These are phyloP conservation scores for Vigna trinervia DNA, from an alignment of 306 rosid species.

Conservation along the genomic window DNA sequence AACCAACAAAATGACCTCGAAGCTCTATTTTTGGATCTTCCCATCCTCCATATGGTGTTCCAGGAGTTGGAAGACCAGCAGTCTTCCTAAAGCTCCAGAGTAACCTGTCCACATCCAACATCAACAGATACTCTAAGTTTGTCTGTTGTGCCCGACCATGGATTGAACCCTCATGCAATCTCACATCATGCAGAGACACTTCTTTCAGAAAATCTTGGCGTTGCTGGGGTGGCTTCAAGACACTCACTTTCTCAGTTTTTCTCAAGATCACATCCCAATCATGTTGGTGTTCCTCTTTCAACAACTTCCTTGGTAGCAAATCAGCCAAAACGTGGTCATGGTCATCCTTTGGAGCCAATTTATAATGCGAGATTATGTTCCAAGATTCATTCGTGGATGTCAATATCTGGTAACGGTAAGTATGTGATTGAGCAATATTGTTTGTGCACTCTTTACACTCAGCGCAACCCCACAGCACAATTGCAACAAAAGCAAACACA, in stretches of 20 bases:
- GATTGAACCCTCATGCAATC: conserved; percentile 57
- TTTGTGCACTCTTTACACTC: conserved; percentile 70
- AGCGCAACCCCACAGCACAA: conserved; percentile 48
- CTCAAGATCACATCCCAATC: conserved; percentile 57
- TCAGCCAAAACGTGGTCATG: conserved; percentile 52
- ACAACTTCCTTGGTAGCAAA: conserved; percentile 60
- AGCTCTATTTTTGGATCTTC: conserved; percentile 63
- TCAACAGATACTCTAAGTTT: conserved; percentile 69
- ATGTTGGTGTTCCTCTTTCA: conserved; percentile 51
- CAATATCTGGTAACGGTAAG: conserved; percentile 48
- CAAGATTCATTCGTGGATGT: conserved; percentile 58
- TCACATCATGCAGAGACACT: conserved; percentile 65
- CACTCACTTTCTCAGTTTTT: conserved; percentile 49
- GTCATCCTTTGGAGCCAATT: conserved; percentile 66
- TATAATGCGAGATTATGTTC: conserved; percentile 61
- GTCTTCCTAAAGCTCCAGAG: conserved; percentile 78
- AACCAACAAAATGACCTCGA: conserved; percentile 90
- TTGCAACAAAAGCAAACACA: conserved; percentile 25
- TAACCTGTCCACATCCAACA: conserved; percentile 72
- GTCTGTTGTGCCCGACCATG: conserved; percentile 72
- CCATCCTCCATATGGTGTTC: conserved; percentile 69
- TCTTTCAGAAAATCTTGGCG: conserved; percentile 61
- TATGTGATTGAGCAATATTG: conserved; percentile 57
- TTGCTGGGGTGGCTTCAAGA: conserved; percentile 5
- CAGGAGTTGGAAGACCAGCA: conserved; percentile 71